A percentile compares a stretch with the other conserved stretches of the same genome.
Conservation (phyloP, 2,329 filamentous ascomycete species). For the Leptographium wingfieldii region DNA sequence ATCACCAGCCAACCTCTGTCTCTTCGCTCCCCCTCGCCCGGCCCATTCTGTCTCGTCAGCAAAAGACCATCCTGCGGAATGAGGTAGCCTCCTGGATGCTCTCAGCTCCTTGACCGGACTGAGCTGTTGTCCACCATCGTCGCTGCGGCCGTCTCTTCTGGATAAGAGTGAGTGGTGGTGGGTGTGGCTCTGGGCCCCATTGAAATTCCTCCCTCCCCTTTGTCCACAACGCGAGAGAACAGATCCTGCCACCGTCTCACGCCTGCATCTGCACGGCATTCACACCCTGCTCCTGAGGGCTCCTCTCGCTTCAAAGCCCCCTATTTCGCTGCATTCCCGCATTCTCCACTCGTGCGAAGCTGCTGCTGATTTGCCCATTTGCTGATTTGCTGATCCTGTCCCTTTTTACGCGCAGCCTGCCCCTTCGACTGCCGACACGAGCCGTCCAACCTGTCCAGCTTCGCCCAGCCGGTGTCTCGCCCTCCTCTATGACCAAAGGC, state of each 20-base stretch:
- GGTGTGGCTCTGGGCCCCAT: background rate
- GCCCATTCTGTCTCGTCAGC: background rate
- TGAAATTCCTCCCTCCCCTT: background rate
- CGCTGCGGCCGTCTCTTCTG: background rate
- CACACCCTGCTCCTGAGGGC: background rate
- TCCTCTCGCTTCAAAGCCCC: too few relatives aligned
- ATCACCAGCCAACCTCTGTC: background rate
- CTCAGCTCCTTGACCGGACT: conserved; percentile 52
- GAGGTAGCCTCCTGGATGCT: conserved; percentile 41
- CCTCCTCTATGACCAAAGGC: conserved; percentile 37
- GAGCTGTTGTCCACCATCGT: conserved; percentile 7
- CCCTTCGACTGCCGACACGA: background rate
- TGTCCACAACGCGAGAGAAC: background rate
- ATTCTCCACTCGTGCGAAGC: too few relatives aligned
- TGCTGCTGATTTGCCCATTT: background rate
- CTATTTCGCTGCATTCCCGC: background rate
- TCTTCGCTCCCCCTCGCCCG: background rate
- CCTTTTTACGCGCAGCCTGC: background rate
- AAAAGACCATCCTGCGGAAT: conserved; percentile 28
- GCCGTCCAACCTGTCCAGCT: background rate
- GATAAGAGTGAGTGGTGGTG: background rate
- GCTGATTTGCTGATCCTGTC: background rate
- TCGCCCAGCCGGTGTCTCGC: background rate
- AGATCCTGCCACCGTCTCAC: background rate
- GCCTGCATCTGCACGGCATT: background rate